Evolutionary conservation across 306 rosid species (phyloP).

Genomic region (Ormosia emarginata): DNA sequence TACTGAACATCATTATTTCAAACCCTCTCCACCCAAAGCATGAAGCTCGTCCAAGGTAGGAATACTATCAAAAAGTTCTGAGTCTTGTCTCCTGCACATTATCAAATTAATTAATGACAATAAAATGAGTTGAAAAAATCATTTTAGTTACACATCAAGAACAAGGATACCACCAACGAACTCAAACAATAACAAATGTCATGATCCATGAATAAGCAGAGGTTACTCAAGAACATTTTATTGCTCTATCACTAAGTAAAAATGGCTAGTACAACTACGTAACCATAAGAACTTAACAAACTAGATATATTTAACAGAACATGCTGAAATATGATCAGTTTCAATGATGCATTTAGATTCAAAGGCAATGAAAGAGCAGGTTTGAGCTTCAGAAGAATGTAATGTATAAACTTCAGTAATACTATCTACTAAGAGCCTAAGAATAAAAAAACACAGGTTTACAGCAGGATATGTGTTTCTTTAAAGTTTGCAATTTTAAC

Average conservation of each 20-base stretch:
- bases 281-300: conserved; percentile 3
- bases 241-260: neutral
- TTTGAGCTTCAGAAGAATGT: too few species aligned
- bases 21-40: conserved; percentile 76
- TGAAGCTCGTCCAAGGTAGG: conserved; percentile 88
- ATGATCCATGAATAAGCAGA: conserved; percentile 20
- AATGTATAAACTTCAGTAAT: too few species aligned
- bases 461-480: too few species aligned
- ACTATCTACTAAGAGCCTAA: too few species aligned
- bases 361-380: too few species aligned
- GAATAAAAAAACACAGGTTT: too few species aligned
- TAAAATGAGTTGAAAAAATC: conserved; percentile 2
- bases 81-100: conserved; percentile 80
- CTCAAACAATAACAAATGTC: conserved; percentile 5
- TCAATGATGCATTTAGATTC: too few species aligned
- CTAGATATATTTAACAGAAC: neutral
- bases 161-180: neutral
- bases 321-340: conserved; percentile 8
- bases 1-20: too few species aligned
- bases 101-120: conserved; percentile 8
- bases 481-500: too few species aligned
- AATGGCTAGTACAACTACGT: neutral
- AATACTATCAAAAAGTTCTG: conserved; percentile 73
- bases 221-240: neutral
- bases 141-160: conserved; percentile 2